A percentile compares a stretch with the other conserved stretches of the same genome.
These are phyloP conservation scores for Alternaria gaisen DNA, from an alignment of 2,329 filamentous ascomycete genomes.

Conservation along the genomic window DNA sequence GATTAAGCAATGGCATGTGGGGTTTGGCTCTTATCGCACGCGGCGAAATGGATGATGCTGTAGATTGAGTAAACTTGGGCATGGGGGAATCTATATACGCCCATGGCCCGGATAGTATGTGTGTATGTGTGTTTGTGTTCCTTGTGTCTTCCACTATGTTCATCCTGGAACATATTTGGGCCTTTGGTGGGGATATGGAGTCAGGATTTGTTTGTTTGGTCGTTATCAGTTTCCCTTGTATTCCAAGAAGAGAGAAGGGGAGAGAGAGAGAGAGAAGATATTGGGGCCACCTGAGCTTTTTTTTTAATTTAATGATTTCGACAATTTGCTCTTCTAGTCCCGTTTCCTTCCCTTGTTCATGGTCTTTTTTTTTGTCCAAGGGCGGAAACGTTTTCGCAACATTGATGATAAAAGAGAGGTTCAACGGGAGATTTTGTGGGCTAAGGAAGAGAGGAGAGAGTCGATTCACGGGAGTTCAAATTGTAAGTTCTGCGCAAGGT, in stretches of 20 bases:
- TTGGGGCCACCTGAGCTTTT: neutral
- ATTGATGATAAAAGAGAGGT: too few species aligned
- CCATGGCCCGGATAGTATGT: too few species aligned
- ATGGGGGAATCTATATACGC: too few species aligned
- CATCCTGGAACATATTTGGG: conserved; percentile 10
- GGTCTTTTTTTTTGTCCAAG: too few species aligned
- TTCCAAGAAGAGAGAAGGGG: neutral
- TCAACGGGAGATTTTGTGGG: too few species aligned
- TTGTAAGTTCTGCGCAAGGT: too few species aligned
- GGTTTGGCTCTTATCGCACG: too few species aligned
- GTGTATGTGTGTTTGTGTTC: neutral
- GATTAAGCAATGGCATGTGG: too few species aligned
- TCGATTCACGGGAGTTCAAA: too few species aligned
- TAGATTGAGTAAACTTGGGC: neutral
- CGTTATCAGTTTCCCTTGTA: neutral
- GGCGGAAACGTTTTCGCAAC: too few species aligned
- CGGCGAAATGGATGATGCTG: too few species aligned
- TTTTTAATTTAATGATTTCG: neutral
- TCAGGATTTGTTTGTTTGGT: neutral
- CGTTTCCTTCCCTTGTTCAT: neutral
- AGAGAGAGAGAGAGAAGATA: neutral
- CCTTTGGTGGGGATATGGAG: conserved; percentile 1
- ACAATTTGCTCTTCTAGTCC: neutral
- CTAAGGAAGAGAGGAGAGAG: too few species aligned
- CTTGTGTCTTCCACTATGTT: conserved; percentile 6